These are phyloP conservation scores for Chlorella sp. DNA, from an alignment of 139 green algal genomes.

Conservation along the genomic window DNA sequence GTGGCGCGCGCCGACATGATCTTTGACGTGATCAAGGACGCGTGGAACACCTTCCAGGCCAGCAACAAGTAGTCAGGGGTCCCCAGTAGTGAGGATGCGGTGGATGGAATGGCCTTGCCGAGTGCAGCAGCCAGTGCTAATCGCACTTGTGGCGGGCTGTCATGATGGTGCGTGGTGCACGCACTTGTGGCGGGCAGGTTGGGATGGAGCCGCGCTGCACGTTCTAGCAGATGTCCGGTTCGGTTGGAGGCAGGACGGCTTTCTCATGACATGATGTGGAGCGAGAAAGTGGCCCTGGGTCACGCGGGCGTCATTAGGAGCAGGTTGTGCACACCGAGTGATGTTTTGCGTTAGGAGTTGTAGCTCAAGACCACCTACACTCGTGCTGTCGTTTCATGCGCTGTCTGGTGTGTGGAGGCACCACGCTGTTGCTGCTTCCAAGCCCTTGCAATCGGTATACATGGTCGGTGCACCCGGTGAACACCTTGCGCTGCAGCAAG, in stretches of 20 bases:
- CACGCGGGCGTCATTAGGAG: too few relatives aligned
- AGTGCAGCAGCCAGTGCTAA: neutral
- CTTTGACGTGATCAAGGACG: slow-evolving; percentile 86
- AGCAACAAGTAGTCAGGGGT: slow-evolving; percentile 3
- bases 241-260: too few relatives aligned
- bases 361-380: too few relatives aligned
- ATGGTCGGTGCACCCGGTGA: neutral
- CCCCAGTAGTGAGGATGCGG: too few relatives aligned
- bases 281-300: too few relatives aligned
- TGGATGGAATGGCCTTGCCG: too few relatives aligned
- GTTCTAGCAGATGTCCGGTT: neutral
- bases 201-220: neutral
- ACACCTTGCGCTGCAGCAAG: neutral
- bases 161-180: neutral
- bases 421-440: too few relatives aligned
- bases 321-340: too few relatives aligned
- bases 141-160: neutral
- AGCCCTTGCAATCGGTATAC: neutral
- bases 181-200: neutral
- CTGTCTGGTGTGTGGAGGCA: too few relatives aligned
- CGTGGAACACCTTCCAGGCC: slow-evolving; percentile 60
- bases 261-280: too few relatives aligned
- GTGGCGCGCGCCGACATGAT: slow-evolving; percentile 83
- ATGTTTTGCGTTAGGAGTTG: too few relatives aligned
- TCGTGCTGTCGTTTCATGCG: too few relatives aligned